Percentiles rank a stretch among this genome's conserved stretches.
Evolutionary conservation across 352 stramenopile species (phyloP).

Genomic region (Globisporangium nunn): DNA sequence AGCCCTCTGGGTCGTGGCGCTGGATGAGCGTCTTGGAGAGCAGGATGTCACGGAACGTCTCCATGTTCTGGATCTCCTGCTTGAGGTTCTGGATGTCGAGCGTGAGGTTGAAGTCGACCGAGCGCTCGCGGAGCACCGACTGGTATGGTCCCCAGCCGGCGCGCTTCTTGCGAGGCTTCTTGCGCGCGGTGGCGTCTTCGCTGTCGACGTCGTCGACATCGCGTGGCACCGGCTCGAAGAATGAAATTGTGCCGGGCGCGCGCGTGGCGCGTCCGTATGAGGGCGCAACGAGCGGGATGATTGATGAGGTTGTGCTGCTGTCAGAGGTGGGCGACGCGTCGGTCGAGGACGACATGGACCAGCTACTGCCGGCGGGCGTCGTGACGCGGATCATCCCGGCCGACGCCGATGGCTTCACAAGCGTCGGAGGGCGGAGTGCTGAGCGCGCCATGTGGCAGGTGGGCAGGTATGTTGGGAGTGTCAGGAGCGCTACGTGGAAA

Average conservation of each 20-base stretch:
- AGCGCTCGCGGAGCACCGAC: conserved; percentile 20
- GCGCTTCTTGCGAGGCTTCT: conserved; percentile 6
- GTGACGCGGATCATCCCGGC: neutral
- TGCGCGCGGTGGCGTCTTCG: neutral
- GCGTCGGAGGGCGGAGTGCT: neutral
- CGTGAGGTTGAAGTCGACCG: conserved; percentile 25
- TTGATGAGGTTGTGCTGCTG: neutral
- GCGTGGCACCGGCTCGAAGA: conserved; percentile 6
- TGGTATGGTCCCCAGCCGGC: conserved; percentile 14
- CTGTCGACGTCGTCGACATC: conserved; percentile 16
- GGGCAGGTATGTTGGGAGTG: neutral
- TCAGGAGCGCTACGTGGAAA: conserved; percentile 9
- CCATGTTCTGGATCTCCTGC: conserved; percentile 28
- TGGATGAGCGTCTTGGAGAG: conserved; percentile 14
- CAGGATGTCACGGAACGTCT: conserved; percentile 21
- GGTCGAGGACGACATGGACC: conserved; percentile 4
- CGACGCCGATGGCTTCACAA: neutral
- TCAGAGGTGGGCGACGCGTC: neutral
- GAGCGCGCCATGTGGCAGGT: conserved; percentile 2
- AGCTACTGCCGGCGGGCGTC: neutral
- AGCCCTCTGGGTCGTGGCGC: conserved; percentile 19
- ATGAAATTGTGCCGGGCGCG: conserved; percentile 6
- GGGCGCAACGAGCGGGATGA: conserved; percentile 7
- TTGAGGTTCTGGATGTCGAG: conserved; percentile 32
- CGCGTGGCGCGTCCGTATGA: conserved; percentile 1